Evolutionary conservation across 2,329 filamentous ascomycete species (phyloP), one percentile per base, ranked within the genome.

Genomic region (Clonostachys chloroleuca): DNA sequence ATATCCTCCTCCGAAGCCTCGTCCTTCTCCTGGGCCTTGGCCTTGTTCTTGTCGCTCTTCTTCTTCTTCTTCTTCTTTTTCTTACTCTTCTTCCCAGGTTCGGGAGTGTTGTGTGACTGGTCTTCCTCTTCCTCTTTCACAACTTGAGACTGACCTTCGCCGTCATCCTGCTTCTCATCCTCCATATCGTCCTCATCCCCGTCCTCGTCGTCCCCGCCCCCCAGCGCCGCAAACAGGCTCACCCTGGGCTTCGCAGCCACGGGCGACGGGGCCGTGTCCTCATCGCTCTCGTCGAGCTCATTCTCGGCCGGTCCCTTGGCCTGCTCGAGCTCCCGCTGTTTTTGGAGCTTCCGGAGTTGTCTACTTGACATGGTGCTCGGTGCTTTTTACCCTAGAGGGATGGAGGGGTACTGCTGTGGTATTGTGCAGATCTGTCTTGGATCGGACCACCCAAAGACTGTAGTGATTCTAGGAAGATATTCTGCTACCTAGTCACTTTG

Each of bases 141-240:
- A 20, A 44, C 37, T 10, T 44, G 18, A 24, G 34, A 41, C 13
- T 37, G 30, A 18, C 43, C 46, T 49, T 53, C 53, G 62, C 62
- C 53, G 59, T 62, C 56, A 51, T 66, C 53, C 59, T 74, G 55
- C 67, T 71, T 47, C 57, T 65, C 47, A 59, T 64, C 51, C 49
- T 65, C 52, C 64, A 71, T 24, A 10, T 65, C 57, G 13, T 62
- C 60, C 5, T 63, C 57, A 2, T 69, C 63, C 5, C 62, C 58
- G 2, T 68, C 64, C 4, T 71, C 66, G 4, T 69, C 71, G 14
- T 69, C 69, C 4, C 61, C 66, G 14, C 64, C 72, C 6, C 64
- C 75, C 1, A 83, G 64, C 1, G 78, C 77, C 9, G 78, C 77
- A 52, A 83, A 83, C 9, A 72, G 54, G 51, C 72, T 78, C 12